These are phyloP conservation scores for Thalia dealbata DNA, from an alignment of 176 grass and related monocot species.

Conservation along the genomic window DNA sequence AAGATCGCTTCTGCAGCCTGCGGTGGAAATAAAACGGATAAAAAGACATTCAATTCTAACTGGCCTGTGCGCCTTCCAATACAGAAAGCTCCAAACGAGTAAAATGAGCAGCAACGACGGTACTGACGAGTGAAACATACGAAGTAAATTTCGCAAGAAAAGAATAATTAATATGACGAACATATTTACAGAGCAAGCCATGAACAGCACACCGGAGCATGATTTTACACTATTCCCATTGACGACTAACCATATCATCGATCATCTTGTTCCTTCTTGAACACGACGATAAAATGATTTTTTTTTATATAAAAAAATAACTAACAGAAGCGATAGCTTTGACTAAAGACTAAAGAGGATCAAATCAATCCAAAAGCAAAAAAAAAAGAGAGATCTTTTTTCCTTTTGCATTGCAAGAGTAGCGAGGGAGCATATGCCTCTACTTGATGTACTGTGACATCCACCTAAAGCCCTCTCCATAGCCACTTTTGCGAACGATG, in stretches of 20 bases:
- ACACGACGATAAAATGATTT: not conserved
- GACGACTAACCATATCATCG: not conserved
- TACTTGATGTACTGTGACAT: not conserved
- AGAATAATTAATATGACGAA: not conserved
- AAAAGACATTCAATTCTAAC: no score
- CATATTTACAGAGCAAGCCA: not conserved
- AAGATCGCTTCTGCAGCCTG: no score
- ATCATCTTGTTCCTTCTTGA: not conserved
- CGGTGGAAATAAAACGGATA: no score
- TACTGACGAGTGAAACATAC: no score
- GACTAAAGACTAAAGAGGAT: not conserved
- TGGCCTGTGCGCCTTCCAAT: no score
- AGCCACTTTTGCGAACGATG: not conserved
- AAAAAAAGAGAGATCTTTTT: not conserved
- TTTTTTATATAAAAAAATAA: no score
- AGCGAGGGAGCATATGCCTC: not conserved
- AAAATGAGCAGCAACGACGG: no score
- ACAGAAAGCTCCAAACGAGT: no score
- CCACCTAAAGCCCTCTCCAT: constrained; percentile 5
- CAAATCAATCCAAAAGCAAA: not conserved
- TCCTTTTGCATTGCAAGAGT: not conserved
- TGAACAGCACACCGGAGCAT: not conserved
- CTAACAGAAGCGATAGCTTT: not conserved
- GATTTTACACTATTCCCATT: not conserved
- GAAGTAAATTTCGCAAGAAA: no score